These are phyloP conservation scores for Pythium dissimile DNA, from an alignment of 352 stramenopile species.

Conservation along the genomic window DNA sequence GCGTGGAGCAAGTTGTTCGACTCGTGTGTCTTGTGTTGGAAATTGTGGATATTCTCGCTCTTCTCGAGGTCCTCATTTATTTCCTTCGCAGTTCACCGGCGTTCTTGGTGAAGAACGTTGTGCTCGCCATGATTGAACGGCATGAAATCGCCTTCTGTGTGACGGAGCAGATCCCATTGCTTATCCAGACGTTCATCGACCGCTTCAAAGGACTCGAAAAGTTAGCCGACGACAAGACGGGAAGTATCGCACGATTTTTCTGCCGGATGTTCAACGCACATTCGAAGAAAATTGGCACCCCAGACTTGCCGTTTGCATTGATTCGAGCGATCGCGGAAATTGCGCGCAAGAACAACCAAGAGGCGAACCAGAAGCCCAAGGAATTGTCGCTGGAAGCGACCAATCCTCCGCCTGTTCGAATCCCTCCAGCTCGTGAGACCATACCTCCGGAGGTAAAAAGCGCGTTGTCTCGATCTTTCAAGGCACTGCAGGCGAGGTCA, in stretches of 20 bases:
- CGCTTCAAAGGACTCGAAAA: conserved; percentile 72
- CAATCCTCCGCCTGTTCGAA: conserved; percentile 68
- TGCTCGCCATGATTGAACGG: conserved; percentile 77
- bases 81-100: conserved; percentile 70
- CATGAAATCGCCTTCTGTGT: conserved; percentile 83
- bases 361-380: conserved; percentile 68
- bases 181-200: conserved; percentile 82
- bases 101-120: conserved; percentile 80
- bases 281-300: conserved; percentile 77
- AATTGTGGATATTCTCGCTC: conserved; percentile 73
- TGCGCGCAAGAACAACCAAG: conserved; percentile 75
- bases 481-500: conserved; percentile 61
- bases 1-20: conserved; percentile 78
- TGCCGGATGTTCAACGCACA: conserved; percentile 83
- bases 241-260: conserved; percentile 76
- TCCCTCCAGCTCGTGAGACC: conserved; percentile 63
- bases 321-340: conserved; percentile 73
- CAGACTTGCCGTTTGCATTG: conserved; percentile 68
- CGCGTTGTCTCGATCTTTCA: conserved; percentile 66
- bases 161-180: conserved; percentile 72
- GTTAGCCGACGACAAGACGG: conserved; percentile 65
- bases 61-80: conserved; percentile 83
- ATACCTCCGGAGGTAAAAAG: conserved; percentile 72
- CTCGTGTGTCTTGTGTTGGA: conserved; percentile 79
- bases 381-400: conserved; percentile 68